Evolutionary conservation across 345 rosid species (phyloP).

Genomic region (Bruguiera gymnorhiza): DNA sequence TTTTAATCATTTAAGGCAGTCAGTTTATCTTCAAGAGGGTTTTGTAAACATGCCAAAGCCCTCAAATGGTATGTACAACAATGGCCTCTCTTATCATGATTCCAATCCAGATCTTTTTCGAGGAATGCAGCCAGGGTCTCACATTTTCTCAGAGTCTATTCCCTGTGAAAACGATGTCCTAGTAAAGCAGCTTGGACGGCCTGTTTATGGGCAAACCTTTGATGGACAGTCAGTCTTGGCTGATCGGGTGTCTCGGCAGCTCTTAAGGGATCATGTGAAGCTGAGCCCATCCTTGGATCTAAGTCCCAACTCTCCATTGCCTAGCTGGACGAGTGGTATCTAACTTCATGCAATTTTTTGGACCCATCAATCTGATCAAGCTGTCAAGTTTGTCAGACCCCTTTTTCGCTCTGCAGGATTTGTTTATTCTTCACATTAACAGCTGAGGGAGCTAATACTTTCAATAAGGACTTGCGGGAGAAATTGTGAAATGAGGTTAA

Average conservation of each 20-base stretch:
- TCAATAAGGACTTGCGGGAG: conserved; percentile 14
- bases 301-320: conserved; percentile 42
- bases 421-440: conserved; percentile 17
- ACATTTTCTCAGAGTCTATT: conserved; percentile 37
- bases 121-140: conserved; percentile 44
- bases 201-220: conserved; percentile 27
- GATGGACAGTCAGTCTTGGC: conserved; percentile 56
- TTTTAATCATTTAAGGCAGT: conserved; percentile 41
- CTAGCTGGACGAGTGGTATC: conserved; percentile 28
- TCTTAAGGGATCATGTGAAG: conserved; percentile 47
- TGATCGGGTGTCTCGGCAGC: conserved; percentile 52
- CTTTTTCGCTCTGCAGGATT: conserved; percentile 17
- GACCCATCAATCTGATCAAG: conserved; percentile 9
- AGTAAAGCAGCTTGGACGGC: conserved; percentile 42
- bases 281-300: conserved; percentile 42
- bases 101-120: conserved; percentile 41
- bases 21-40: conserved; percentile 45
- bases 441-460: conserved; percentile 19
- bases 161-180: conserved; percentile 33
- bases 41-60: conserved; percentile 40
- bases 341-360: conserved; percentile 14
- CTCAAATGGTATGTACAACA: conserved; percentile 30
- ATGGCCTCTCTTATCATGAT: conserved; percentile 37
- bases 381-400: conserved; percentile 15
- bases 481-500: conserved; percentile 19